phyloP scores from a whole-genome alignment of 768 basidiomycete genomes.

The Russula sp. region DNA sequence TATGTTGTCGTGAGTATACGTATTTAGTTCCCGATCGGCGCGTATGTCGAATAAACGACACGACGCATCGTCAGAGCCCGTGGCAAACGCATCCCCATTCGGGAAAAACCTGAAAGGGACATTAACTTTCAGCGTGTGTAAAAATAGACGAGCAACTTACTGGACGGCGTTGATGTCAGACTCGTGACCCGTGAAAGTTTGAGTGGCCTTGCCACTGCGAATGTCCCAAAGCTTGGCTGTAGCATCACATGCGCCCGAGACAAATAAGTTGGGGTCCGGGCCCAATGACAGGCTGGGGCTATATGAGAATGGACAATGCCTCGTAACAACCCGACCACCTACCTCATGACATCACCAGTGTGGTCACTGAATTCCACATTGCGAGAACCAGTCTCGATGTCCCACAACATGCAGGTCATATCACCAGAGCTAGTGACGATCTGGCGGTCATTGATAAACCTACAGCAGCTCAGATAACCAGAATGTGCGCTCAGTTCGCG shows the following conservation, averaged over 20 bases:
- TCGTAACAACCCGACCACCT: constrained; percentile 27
- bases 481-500: constrained; percentile 96
- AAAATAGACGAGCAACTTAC: constrained; percentile 50
- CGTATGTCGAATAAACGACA: constrained; percentile 98
- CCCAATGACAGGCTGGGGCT: constrained; percentile 80
- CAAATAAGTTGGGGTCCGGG: constrained; percentile 91
- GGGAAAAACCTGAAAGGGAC: constrained; percentile 83
- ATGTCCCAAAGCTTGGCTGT: constrained; percentile 99
- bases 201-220: constrained; percentile 93
- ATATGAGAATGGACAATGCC: constrained; percentile 19
- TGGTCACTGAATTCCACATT: constrained; percentile 99
- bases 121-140: neutral
- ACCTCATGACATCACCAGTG: constrained; percentile 99
- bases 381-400: constrained; percentile 95
- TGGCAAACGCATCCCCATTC: constrained; percentile 98
- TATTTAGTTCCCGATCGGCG: constrained; percentile 94
- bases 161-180: constrained; percentile 99
- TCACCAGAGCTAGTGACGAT: constrained; percentile 98
- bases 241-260: constrained; percentile 98
- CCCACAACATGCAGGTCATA: constrained; percentile 99
- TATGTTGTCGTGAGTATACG: constrained; percentile 98
- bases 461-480: constrained; percentile 96
- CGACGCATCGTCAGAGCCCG: constrained; percentile 97
- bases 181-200: constrained; percentile 98
- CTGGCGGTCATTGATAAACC: constrained; percentile 98